Conservation (phyloP, 2,329 filamentous ascomycete genomes). For the Colletotrichum paranaense region DNA sequence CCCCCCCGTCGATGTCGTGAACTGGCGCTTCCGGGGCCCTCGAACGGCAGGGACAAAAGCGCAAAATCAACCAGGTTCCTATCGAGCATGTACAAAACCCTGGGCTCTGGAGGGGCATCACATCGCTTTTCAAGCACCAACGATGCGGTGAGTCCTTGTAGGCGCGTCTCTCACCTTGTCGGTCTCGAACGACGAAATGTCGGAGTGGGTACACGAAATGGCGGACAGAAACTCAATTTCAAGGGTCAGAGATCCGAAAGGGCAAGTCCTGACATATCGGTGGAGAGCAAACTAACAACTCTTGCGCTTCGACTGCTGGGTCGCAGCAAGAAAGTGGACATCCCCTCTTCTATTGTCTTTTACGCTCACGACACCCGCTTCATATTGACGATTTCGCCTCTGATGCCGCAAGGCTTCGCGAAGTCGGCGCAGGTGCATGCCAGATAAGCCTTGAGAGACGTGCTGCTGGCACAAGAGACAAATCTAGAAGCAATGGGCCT, state of each 20-base stretch:
- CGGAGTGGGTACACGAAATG: constrained; percentile 12
- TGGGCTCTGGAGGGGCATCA: background rate
- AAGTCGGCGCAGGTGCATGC: background rate
- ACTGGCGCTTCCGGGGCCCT: background rate
- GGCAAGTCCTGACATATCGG: constrained; percentile 3
- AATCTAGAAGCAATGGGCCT: background rate
- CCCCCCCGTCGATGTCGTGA: background rate
- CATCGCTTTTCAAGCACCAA: constrained; percentile 20
- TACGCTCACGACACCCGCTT: background rate
- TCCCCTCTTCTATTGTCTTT: background rate
- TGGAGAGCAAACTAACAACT: background rate
- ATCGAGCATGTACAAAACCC: background rate
- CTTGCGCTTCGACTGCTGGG: background rate
- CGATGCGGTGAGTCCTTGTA: constrained; percentile 33
- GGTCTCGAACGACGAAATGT: constrained; percentile 13
- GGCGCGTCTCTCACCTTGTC: constrained; percentile 7
- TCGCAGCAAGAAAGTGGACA: background rate
- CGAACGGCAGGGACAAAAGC: background rate
- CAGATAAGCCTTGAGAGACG: background rate
- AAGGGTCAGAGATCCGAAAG: background rate
- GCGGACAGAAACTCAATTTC: constrained; percentile 1
- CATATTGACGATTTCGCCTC: background rate
- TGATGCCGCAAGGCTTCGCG: background rate
- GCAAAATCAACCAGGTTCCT: background rate
- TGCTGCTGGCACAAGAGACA: background rate